phyloP scores from a whole-genome alignment of 495 filamentous ascomycete genomes.

The Terfezia claveryi region DNA sequence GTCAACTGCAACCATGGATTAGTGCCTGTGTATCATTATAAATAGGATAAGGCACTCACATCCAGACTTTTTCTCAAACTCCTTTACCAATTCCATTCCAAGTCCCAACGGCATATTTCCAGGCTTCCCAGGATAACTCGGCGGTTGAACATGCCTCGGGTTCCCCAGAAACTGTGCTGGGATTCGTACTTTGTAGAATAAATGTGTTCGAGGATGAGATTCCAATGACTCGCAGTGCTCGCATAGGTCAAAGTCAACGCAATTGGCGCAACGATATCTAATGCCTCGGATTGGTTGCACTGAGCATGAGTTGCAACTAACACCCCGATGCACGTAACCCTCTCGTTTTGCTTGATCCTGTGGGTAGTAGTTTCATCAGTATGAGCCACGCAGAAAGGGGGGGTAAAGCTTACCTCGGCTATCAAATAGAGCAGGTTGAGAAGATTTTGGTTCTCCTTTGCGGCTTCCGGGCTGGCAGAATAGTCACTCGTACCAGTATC shows the following conservation, averaged over 20 bases:
- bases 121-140: constrained; percentile 83
- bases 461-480: constrained; percentile 7
- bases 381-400: too few relatives aligned
- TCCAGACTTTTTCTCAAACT: constrained; percentile 45
- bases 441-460: constrained; percentile 33
- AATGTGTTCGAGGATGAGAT: constrained; percentile 71
- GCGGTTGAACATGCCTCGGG: constrained; percentile 45
- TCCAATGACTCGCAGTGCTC: constrained; percentile 71
- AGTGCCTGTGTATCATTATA: neutral
- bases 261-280: constrained; percentile 79
- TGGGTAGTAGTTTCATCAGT: neutral
- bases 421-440: constrained; percentile 37
- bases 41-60: constrained; percentile 18
- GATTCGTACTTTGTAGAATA: constrained; percentile 82
- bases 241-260: constrained; percentile 76
- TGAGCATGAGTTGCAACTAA: constrained; percentile 72
- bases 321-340: constrained; percentile 84
- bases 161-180: constrained; percentile 47
- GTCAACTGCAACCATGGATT: constrained; percentile 28
- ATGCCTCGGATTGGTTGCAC: constrained; percentile 74
- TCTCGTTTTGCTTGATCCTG: constrained; percentile 31
- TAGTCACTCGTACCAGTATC: constrained; percentile 2
- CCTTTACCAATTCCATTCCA: constrained; percentile 36
- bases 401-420: constrained; percentile 24
- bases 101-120: constrained; percentile 40